Evolutionary conservation across 2,329 filamentous ascomycete species (phyloP).

Genomic region (Tolypocladium nubicola): DNA sequence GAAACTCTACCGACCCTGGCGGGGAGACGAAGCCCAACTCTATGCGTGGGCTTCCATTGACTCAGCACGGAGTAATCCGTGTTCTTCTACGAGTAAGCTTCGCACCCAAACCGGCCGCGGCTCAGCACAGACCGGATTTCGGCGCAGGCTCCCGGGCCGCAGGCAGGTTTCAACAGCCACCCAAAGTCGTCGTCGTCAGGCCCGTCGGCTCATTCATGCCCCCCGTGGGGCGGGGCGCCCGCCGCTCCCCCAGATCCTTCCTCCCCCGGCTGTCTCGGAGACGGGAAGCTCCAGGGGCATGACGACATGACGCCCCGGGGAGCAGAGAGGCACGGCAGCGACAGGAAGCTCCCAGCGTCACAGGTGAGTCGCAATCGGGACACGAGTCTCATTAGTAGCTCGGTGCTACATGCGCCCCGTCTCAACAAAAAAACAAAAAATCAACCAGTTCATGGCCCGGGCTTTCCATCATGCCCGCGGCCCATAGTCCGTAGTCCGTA

Average conservation of each 20-base stretch:
- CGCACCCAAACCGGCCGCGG: background rate
- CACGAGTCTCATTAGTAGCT: background rate
- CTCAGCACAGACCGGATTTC: background rate
- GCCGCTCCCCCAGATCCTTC: background rate
- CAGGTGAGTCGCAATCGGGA: background rate
- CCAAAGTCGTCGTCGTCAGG: background rate
- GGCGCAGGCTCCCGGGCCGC: no score
- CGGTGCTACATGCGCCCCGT: no score
- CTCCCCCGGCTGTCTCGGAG: background rate
- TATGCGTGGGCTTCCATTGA: background rate
- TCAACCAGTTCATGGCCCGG: no score
- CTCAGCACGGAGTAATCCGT: background rate
- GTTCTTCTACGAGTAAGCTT: background rate
- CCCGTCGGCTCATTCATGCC: background rate
- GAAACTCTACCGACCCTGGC: background rate
- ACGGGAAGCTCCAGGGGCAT: background rate
- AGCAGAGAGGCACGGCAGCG: background rate
- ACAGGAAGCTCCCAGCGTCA: background rate
- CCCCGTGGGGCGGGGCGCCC: background rate
- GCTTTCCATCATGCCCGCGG: background rate
- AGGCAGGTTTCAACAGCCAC: background rate
- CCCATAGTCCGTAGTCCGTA: background rate
- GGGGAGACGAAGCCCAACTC: background rate
- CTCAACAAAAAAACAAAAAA: background rate
- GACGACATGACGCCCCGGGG: background rate